These are phyloP conservation scores for Gaeumannomyces tritici DNA, from an alignment of 2,329 filamentous ascomycete species.

Conservation along the genomic window DNA sequence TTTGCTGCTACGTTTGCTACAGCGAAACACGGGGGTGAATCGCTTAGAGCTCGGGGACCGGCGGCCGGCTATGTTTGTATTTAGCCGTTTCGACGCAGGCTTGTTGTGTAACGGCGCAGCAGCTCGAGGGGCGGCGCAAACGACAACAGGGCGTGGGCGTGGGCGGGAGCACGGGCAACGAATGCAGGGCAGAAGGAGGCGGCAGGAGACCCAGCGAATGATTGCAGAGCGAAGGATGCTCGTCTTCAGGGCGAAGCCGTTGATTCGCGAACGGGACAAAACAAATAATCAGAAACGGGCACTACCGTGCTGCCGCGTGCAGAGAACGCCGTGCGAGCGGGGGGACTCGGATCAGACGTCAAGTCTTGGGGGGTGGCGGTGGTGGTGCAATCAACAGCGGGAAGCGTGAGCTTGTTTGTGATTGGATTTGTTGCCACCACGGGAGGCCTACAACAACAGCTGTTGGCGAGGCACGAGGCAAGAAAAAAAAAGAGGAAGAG, in stretches of 20 bases:
- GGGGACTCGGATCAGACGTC: background rate
- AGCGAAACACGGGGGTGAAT: background rate
- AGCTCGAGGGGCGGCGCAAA: no score
- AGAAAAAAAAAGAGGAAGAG: background rate
- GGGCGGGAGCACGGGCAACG: background rate
- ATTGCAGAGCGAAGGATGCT: background rate
- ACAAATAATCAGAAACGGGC: background rate
- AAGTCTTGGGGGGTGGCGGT: background rate
- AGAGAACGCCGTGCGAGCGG: background rate
- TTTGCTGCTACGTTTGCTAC: background rate
- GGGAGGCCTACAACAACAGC: no score
- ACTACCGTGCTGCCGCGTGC: no score
- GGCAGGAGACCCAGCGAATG: no score
- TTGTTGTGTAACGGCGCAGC: background rate
- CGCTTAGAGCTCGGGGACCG: background rate
- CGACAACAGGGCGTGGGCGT: background rate
- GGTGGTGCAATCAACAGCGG: background rate
- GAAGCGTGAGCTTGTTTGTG: background rate
- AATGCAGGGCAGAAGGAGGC: background rate
- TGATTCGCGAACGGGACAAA: background rate
- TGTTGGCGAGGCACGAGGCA: background rate
- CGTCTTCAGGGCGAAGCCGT: background rate
- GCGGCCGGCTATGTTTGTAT: background rate
- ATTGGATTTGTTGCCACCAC: background rate
- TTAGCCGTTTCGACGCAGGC: background rate